phyloP scores from a whole-genome alignment of 805 yeast species.

The Saturnispora sekii region DNA sequence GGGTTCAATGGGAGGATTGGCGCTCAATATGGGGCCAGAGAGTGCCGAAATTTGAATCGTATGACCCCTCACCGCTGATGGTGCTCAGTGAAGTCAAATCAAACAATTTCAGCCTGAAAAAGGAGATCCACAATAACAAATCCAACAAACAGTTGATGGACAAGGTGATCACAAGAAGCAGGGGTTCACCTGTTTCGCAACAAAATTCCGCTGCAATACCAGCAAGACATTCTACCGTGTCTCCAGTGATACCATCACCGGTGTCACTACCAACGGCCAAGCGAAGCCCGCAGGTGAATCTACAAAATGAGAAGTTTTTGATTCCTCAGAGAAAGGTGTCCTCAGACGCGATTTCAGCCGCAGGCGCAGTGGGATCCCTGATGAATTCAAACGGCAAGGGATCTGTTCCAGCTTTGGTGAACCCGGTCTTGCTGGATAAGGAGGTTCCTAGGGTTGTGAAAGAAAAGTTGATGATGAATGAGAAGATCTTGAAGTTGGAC shows the following conservation, averaged over 20 bases:
- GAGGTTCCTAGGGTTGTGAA: conserved; percentile 24
- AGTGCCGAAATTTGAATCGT: conserved; percentile 64
- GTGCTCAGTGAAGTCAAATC: conserved; percentile 3
- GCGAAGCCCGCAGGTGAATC: not conserved
- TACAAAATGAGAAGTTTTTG: not conserved
- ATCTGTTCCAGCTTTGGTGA: conserved; percentile 21
- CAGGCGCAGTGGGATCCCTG: conserved; percentile 27
- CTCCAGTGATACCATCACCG: not conserved
- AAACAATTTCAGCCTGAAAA: conserved; percentile 14
- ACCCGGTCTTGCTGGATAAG: conserved; percentile 26
- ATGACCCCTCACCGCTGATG: conserved; percentile 29
- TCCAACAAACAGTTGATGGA: conserved; percentile 26
- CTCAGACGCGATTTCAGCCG: conserved; percentile 28
- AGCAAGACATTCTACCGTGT: not conserved
- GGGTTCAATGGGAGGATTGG: conserved; percentile 57
- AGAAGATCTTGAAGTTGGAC: conserved; percentile 26
- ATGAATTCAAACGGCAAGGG: conserved; percentile 5
- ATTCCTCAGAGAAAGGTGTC: conserved; percentile 22
- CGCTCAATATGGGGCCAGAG: conserved; percentile 57
- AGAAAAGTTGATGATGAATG: conserved; percentile 23
- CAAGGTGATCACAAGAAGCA: conserved; percentile 25
- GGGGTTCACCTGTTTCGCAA: not conserved
- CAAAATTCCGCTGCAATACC: too few species aligned
- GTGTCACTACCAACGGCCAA: not conserved
- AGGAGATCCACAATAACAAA: conserved; percentile 25